phyloP scores from a whole-genome alignment of 2,329 filamentous ascomycete species.

The Lizonia empirigonia region DNA sequence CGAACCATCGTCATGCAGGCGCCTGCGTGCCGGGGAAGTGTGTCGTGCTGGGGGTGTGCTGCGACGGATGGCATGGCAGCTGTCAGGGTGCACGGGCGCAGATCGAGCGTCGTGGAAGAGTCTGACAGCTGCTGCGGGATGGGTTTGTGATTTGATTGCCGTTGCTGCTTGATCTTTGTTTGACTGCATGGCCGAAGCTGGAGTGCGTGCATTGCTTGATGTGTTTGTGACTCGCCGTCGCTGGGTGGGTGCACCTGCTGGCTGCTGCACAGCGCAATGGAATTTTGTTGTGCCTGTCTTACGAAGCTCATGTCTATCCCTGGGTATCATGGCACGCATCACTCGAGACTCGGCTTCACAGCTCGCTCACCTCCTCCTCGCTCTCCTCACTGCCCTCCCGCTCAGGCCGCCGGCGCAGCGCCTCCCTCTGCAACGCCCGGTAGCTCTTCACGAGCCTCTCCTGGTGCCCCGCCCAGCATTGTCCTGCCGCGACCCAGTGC shows the following conservation, averaged over 20 bases:
- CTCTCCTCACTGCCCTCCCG: constrained; percentile 48
- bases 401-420: constrained; percentile 62
- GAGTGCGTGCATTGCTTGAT: too few relatives aligned
- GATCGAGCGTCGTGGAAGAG: too few relatives aligned
- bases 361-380: constrained; percentile 4
- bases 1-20: not conserved
- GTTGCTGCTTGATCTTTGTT: too few relatives aligned
- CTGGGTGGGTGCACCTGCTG: too few relatives aligned
- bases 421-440: constrained; percentile 66
- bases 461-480: constrained; percentile 74
- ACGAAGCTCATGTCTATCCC: not conserved
- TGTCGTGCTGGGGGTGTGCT: not conserved
- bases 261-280: too few relatives aligned
- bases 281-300: not conserved
- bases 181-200: too few relatives aligned
- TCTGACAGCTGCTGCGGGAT: too few relatives aligned
- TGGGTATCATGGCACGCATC: not conserved
- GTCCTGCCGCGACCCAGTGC: constrained; percentile 69
- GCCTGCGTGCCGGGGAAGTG: not conserved
- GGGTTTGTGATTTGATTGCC: too few relatives aligned
- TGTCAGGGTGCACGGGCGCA: too few relatives aligned
- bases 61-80: too few relatives aligned
- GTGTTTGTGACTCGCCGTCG: too few relatives aligned
- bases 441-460: constrained; percentile 69
- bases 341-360: constrained; percentile 8